phyloP scores from a whole-genome alignment of 2,329 filamentous ascomycete species.

The Leptographium wingfieldii region DNA sequence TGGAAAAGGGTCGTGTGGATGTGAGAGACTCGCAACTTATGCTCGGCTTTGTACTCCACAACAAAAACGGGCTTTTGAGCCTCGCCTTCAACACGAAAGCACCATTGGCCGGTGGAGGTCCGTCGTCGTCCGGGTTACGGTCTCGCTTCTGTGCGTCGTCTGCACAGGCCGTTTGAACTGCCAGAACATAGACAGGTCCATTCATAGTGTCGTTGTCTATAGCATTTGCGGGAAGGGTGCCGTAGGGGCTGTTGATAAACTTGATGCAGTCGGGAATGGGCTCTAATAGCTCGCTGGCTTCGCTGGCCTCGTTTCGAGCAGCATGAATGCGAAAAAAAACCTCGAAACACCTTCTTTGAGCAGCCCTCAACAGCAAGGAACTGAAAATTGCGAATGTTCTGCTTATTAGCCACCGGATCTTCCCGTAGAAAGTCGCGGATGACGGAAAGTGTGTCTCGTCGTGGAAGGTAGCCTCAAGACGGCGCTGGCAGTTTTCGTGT shows the following conservation, averaged over 20 bases:
- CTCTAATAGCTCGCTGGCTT: too few relatives aligned
- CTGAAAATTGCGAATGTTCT: not conserved
- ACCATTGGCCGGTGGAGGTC: slow-evolving; percentile 1
- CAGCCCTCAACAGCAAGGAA: not conserved
- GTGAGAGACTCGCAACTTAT: not conserved
- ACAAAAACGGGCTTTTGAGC: not conserved
- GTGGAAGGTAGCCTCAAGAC: not conserved
- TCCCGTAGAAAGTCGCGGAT: not conserved
- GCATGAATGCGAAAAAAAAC: not conserved
- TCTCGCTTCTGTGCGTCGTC: not conserved
- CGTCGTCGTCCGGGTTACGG: not conserved
- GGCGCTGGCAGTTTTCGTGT: not conserved
- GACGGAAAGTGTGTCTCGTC: not conserved
- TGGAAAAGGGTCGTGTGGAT: not conserved
- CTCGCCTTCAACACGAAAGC: not conserved
- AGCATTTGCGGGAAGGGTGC: not conserved
- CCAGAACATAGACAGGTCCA: not conserved
- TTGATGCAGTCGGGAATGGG: not conserved
- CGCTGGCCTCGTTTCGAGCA: not conserved
- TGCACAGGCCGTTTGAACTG: not conserved
- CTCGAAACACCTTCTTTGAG: not conserved
- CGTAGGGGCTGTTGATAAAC: not conserved
- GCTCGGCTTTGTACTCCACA: slow-evolving; percentile 2
- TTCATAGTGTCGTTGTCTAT: not conserved
- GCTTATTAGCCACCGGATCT: not conserved